Base-by-base conservation (phyloP, 1,284 basidiomycete species). In the Psilocybe mexicana region DNA sequence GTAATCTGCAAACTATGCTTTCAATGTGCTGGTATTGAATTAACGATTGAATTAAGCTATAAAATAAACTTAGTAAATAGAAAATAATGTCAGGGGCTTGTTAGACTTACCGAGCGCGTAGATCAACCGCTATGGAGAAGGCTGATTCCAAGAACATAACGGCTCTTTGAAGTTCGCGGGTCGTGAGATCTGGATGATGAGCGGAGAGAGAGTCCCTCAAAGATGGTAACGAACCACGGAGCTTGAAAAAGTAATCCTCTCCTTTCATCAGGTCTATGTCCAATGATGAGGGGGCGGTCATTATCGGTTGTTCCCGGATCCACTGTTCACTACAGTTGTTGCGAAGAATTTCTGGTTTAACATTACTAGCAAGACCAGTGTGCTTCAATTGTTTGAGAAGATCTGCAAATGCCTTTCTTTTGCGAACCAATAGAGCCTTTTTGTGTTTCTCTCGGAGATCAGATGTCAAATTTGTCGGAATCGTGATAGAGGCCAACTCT, bases 351-450 rank as follows among this genome's bases (percentile, higher is more conserved):
- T 94, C 90, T 1, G 93, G 84, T 63, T 88, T 89, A 26, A 93
- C 76, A 57, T 85, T 89, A 25, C 80, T 74, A 0, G 92, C 80
- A 57, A 98, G 81, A 4, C 97, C 97, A 30, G 87, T 78, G 1
- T 84, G 83, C 67, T 93, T 93, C 40, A 98, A 79, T 68, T 96
- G 93, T 74, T 94, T 96, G 61, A 98, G 79, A 23, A 98, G 78
- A 69, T 98, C 94, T 28, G 90, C 87, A 85, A 90, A 96, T 0
- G 95, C 96, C 69, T 94, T 94, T 59, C 92, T 82, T 76, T 99
- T 99, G 33, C 93, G 85, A 6, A 88, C 85, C 50, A 96, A 72
- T 3, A 91, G 74, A 38, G 88, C 84, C 71, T 96, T 97, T 63
- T 85, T 80, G 45, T 84, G 79, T 74, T 93, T 95, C 58, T 79